Conservation (phyloP, 2,329 filamentous ascomycete genomes). For the Aspergillus sergii region DNA sequence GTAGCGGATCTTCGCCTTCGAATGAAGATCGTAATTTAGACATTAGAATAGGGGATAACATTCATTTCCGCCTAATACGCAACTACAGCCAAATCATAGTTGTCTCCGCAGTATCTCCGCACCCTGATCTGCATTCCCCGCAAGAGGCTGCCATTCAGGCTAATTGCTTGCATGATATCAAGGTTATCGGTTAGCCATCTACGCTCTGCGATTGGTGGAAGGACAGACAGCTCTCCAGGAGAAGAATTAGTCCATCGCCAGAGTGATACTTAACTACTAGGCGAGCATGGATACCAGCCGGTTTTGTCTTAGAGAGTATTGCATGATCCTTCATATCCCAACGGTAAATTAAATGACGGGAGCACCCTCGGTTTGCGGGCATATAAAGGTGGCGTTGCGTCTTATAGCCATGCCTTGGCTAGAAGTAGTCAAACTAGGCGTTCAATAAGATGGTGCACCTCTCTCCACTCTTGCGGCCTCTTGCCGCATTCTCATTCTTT, state of each 20-base stretch:
- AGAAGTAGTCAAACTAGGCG: not conserved
- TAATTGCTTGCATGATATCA: not conserved
- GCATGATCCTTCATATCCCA: not conserved
- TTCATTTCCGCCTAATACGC: not conserved
- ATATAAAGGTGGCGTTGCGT: not conserved
- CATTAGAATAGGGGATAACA: not conserved
- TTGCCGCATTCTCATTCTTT: not conserved
- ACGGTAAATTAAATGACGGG: no score
- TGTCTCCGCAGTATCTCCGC: not conserved
- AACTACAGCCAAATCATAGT: not conserved
- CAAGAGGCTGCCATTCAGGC: not conserved
- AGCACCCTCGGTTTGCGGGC: not conserved
- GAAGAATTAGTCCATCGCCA: not conserved
- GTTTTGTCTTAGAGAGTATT: not conserved
- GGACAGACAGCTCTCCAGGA: not conserved
- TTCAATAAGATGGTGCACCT: not conserved
- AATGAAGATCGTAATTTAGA: not conserved
- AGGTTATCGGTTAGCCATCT: not conserved
- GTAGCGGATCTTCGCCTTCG: not conserved
- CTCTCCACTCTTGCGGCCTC: not conserved
- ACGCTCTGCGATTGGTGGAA: not conserved
- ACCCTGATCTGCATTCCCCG: not conserved
- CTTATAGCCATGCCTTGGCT: not conserved
- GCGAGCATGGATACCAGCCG: not conserved
- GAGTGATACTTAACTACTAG: not conserved